Evolutionary conservation across 352 stramenopile genomes (phyloP), one percentile per base, ranked within the genome.

Genomic region (Chrysophaeum taylorii): DNA sequence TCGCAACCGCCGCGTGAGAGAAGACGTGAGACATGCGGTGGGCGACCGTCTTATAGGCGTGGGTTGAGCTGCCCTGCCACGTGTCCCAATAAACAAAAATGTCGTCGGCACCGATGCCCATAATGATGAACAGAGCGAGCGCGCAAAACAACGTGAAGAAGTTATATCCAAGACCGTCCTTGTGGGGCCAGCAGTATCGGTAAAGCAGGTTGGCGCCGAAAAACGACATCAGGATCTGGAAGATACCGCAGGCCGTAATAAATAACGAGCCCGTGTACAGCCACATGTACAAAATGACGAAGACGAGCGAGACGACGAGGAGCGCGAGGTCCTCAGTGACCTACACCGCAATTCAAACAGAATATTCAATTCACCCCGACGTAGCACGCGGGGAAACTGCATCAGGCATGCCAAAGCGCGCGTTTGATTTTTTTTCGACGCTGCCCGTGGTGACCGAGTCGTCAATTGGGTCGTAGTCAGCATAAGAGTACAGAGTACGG

Each of bases 71-170:
- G 62, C 48, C 73, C 31, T 64, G 43, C 43, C 68, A 73, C 1
- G 53, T 70, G 35, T 73, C 68, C 52, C 50, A 73, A 54, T 73
- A 73, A 23, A 81, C 68, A 35, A 81, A 81, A 61, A 81, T 21
- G 45, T 80, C 75, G 62, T 81, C 72, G 37, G 69, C 75, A 25
- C 71, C 74, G 48, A 81, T 76, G 31, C 74, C 74, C 41, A 81
- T 43, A 12, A 79, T 73, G 42, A 81, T 69, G 52, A 81, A 81
- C 23, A 81, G 60, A 21, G 43, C 54, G 25, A 80, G 69, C 14
- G 69, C 67, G 64, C 73, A 71, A 14, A 80, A 71, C 18, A 64
- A 57, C 38, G 69, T 73, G 48, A 80, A 81, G 67, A 77, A 81
- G 16, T 61, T 29, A 63, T 80, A 75, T 23, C 64, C 57, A 37